A percentile compares a stretch with the other conserved stretches of the same genome.
These are phyloP conservation scores for Abortiporus biennis DNA, from an alignment of 1,284 basidiomycete genomes.

Conservation along the genomic window DNA sequence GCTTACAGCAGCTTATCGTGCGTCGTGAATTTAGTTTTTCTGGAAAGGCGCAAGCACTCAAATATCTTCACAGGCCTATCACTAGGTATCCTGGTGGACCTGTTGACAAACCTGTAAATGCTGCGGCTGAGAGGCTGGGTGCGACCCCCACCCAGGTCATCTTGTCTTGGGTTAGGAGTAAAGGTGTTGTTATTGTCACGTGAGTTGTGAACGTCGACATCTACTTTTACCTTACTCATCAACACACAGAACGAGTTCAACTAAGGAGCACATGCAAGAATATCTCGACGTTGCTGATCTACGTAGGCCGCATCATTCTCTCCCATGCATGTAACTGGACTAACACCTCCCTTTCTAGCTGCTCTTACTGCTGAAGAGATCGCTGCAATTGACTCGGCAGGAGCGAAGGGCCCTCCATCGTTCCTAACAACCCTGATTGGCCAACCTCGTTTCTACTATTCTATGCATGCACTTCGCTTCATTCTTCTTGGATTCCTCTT, in stretches of 20 bases:
- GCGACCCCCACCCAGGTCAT: constrained; percentile 64
- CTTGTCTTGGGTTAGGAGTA: constrained; percentile 59
- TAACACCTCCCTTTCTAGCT: constrained; percentile 17
- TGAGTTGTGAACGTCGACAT: constrained; percentile 24
- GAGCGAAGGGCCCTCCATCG: constrained; percentile 30
- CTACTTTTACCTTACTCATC: background rate
- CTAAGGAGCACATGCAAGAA: constrained; percentile 53
- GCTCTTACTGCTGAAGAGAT: constrained; percentile 42
- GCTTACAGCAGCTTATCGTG: constrained; percentile 65
- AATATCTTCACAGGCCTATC: constrained; percentile 43
- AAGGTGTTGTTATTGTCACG: constrained; percentile 64
- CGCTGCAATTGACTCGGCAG: constrained; percentile 52
- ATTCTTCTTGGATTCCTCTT: no score
- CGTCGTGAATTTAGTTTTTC: no score
- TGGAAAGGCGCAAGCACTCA: background rate
- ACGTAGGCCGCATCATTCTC: constrained; percentile 29
- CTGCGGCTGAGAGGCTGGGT: constrained; percentile 47
- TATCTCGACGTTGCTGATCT: constrained; percentile 63
- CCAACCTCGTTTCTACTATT: no score
- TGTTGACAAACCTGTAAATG: constrained; percentile 54
- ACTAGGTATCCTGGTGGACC: constrained; percentile 59
- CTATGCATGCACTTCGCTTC: no score
- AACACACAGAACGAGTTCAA: constrained; percentile 54
- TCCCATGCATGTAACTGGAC: background rate
- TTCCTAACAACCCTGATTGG: no score